Conservation (phyloP, 2,329 filamentous ascomycete species). For the Phoma sp. region DNA sequence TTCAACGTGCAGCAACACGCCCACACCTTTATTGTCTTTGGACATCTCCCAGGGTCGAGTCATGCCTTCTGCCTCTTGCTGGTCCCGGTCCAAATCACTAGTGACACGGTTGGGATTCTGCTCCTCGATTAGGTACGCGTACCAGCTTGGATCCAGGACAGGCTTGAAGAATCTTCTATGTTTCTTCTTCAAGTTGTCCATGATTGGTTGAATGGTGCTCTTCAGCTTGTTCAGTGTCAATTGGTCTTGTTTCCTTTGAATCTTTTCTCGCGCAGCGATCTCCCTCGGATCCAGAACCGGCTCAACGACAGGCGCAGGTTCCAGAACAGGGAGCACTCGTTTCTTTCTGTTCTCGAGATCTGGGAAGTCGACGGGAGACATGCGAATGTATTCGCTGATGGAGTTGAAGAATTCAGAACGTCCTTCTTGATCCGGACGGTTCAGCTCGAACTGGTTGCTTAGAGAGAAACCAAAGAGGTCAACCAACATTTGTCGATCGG, state of each 20-base stretch:
- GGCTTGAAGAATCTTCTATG: conserved; percentile 88
- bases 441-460: conserved; percentile 76
- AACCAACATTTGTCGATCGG: conserved; percentile 69
- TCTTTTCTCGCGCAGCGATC: conserved; percentile 82
- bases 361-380: conserved; percentile 83
- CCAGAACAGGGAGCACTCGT: conserved; percentile 77
- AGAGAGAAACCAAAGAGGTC: conserved; percentile 87
- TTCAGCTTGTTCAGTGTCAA: conserved; percentile 87
- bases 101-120: conserved; percentile 71
- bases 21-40: conserved; percentile 78
- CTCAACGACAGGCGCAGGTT: conserved; percentile 67
- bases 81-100: conserved; percentile 64
- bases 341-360: conserved; percentile 86
- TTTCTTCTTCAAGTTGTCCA: conserved; percentile 93
- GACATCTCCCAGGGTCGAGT: conserved; percentile 79
- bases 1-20: conserved; percentile 75
- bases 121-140: conserved; percentile 85
- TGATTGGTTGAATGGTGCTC: conserved; percentile 87
- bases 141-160: conserved; percentile 72
- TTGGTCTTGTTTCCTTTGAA: conserved; percentile 80
- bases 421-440: conserved; percentile 68
- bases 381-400: conserved; percentile 77
- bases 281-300: conserved; percentile 60
- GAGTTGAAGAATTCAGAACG: conserved; percentile 81
- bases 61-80: conserved; percentile 60